These are phyloP conservation scores for Stachybotrys chlorohalonatus DNA, from an alignment of 2,329 filamentous ascomycete genomes.

Conservation along the genomic window DNA sequence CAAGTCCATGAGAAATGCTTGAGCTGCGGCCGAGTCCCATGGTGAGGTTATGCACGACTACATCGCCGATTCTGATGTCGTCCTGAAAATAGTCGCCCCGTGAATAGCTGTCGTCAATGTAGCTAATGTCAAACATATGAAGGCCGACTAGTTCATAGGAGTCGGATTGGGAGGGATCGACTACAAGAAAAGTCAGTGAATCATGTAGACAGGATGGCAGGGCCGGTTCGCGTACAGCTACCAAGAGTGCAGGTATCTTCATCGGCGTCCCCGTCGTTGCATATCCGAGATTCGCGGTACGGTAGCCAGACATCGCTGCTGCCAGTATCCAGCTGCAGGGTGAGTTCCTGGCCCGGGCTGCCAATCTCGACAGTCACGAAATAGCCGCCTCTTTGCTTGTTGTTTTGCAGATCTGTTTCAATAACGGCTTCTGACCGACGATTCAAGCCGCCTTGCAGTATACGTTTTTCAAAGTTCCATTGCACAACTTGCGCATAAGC, in stretches of 20 bases:
- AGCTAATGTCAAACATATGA: conserved; percentile 46
- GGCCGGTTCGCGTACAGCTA: conserved; percentile 25
- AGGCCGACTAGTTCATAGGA: conserved; percentile 34
- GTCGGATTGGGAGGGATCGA: conserved; percentile 32
- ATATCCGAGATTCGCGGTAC: conserved; percentile 26
- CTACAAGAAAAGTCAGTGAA: conserved; percentile 25
- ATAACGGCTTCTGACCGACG: conserved; percentile 30
- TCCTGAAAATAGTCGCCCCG: conserved; percentile 52
- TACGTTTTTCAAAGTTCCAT: conserved; percentile 36
- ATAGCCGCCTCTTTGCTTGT: conserved; percentile 37
- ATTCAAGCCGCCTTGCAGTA: conserved; percentile 14
- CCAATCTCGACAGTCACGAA: conserved; percentile 49
- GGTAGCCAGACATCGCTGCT: conserved; percentile 58
- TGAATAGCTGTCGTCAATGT: conserved; percentile 51
- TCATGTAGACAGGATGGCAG: conserved; percentile 8
- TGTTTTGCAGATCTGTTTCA: conserved; percentile 34
- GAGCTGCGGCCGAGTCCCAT: conserved; percentile 50
- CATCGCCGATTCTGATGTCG: conserved; percentile 42
- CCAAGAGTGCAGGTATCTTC: conserved; percentile 30
- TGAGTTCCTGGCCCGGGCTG: conserved; percentile 46
- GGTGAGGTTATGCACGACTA: conserved; percentile 42
- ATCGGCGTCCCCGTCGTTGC: conserved; percentile 14
- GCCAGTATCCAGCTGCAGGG: conserved; percentile 54
- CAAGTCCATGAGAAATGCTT: conserved; percentile 46
- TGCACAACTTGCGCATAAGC: conserved; percentile 28